phyloP scores from a whole-genome alignment of 2,329 filamentous ascomycete genomes.

The Botrytis paeoniae region DNA sequence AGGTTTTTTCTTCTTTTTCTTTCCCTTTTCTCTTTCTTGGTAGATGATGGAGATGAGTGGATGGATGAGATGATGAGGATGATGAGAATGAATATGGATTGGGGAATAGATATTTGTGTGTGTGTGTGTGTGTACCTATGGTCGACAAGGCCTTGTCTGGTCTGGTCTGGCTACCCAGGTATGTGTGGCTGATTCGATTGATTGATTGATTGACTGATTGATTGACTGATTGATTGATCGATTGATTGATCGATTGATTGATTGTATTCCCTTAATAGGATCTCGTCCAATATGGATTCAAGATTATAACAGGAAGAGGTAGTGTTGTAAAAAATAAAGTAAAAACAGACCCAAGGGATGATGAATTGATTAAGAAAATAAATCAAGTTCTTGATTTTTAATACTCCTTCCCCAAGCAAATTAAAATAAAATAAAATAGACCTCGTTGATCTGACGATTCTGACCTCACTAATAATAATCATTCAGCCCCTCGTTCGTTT shows the following conservation, averaged over 20 bases:
- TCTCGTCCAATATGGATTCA: background rate
- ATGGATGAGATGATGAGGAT: background rate
- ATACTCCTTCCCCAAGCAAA: background rate
- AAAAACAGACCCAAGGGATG: background rate
- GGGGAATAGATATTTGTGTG: background rate
- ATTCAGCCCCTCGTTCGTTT: background rate
- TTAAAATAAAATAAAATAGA: background rate
- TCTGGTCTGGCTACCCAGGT: background rate
- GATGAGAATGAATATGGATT: background rate
- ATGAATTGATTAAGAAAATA: background rate
- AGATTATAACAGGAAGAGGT: background rate
- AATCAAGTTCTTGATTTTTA: background rate
- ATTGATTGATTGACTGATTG: background rate
- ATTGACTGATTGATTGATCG: background rate
- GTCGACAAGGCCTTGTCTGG: background rate
- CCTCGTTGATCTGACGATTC: slow-evolving; percentile 1
- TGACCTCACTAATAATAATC: background rate
- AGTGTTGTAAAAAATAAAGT: background rate
- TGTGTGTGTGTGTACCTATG: background rate
- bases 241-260: background rate
- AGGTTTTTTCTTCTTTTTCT: background rate
- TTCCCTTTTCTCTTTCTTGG: background rate
- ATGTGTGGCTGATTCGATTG: background rate
- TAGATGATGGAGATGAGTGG: background rate
- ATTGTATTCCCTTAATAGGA: background rate